Evolutionary conservation across 2,329 filamentous ascomycete genomes (phyloP), one percentile per base, ranked within the genome.

Genomic region (Orbilia javanica): DNA sequence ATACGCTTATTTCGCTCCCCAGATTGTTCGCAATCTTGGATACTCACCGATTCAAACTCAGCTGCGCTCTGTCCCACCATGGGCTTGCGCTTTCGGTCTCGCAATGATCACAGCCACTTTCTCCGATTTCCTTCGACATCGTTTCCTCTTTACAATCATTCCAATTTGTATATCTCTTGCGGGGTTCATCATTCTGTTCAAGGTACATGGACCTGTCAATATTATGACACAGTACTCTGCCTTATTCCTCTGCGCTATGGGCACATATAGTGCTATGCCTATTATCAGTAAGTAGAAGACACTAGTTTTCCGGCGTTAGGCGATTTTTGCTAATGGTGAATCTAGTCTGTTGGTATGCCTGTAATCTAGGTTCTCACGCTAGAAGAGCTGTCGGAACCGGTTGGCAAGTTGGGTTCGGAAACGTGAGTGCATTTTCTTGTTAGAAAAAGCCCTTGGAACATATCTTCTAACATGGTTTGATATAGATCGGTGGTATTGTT

Each of bases 231-330:
- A 96, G 83, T 97, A 97, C 82, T 91, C 87, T 0, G 92, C 91
- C 0, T 87, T 97, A 0, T 97, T 96, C 86, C 86, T 97, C 34
- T 89, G 96, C 62, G 91, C 92, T 1, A 90, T 90, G 85, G 93
- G 93, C 62, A 88, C 89, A 0, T 97, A 96, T 84, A 90, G 90
- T 0, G 93, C 94, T n/a, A 94, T 97, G 91, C 94, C 95, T 0
- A 90, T 97, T 31, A 89, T 94, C 50, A 62, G 70, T 73, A 67
- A 62, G 88, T 36, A 8, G 4, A 29, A 36, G n/a, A 6, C 44
- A 13, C 65, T 83, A 39, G 15, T 13, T 48, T 5, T 65, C n/a
- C 18, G 27, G 25, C 27, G 3, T n/a, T 11, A 6, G 27, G 53
- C 27, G 36, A n/a, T 48, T 11, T 39, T 53, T 74, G 52, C 81